Evolutionary conservation across 805 yeast genomes (phyloP).

Genomic region (Candida wancherniae): DNA sequence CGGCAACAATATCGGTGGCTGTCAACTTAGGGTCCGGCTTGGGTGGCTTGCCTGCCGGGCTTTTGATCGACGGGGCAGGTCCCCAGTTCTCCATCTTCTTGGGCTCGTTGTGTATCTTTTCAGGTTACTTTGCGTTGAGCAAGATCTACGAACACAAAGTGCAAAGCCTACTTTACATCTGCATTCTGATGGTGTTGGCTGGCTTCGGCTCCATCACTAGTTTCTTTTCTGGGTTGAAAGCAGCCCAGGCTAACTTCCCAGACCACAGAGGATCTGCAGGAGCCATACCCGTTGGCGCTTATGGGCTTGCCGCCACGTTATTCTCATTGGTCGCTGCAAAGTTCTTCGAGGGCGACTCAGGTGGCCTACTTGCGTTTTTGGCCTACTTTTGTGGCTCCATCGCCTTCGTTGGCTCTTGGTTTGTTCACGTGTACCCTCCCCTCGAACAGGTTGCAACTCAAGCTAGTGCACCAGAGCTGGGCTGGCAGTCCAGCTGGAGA

Average conservation of each 20-base stretch:
- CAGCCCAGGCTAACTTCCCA: constrained; percentile 63
- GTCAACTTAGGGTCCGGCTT: constrained; percentile 60
- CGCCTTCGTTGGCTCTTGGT: constrained; percentile 42
- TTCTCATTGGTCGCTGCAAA: constrained; percentile 55
- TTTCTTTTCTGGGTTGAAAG: constrained; percentile 54
- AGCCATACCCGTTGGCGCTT: constrained; percentile 62
- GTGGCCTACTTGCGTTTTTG: constrained; percentile 52
- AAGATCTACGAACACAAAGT: constrained; percentile 39
- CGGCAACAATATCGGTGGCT: constrained; percentile 57
- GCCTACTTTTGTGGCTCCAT: constrained; percentile 46
- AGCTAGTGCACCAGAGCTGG: constrained; percentile 3
- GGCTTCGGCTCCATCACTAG: constrained; percentile 66
- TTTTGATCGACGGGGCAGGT: constrained; percentile 58
- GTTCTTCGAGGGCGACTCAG: constrained; percentile 49
- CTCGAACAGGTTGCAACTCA: too few species aligned
- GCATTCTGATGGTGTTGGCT: constrained; percentile 46
- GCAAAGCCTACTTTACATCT: constrained; percentile 38
- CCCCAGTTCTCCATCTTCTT: constrained; percentile 48
- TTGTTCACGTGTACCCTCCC: constrained; percentile 36
- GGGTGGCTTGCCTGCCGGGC: constrained; percentile 70
- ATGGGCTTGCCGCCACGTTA: constrained; percentile 66
- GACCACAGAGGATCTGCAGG: constrained; percentile 66
- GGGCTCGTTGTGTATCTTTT: constrained; percentile 52
- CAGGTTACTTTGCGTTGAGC: constrained; percentile 51
- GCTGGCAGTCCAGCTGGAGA: constrained; percentile 13